Evolutionary conservation across 345 rosid genomes (phyloP).

Genomic region (Sonneratia caseolaris): DNA sequence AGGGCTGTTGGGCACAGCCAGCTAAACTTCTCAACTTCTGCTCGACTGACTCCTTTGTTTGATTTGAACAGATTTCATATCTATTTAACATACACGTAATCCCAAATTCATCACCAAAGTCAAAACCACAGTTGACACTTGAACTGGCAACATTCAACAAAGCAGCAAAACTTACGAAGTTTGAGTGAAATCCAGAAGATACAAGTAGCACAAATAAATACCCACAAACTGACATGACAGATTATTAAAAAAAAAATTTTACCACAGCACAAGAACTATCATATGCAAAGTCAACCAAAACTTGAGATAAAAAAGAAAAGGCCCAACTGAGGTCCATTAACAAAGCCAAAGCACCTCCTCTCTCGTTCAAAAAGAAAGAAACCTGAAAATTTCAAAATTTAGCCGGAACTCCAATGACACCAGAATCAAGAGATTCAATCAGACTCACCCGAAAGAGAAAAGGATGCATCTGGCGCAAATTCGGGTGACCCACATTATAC

Average conservation of each 20-base stretch:
- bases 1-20: not conserved
- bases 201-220: not conserved
- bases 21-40: not conserved
- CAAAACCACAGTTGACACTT: not conserved
- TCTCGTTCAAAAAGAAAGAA: not conserved
- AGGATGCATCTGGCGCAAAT: constrained; percentile 61
- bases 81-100: not conserved
- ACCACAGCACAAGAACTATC: not conserved
- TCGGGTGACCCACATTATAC: constrained; percentile 91
- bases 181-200: not conserved
- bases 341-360: too few relatives aligned
- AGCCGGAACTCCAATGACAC: not conserved
- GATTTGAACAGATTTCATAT: not conserved
- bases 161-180: not conserved
- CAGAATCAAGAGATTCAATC: not conserved
- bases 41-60: not conserved
- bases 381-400: not conserved
- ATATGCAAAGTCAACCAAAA: not conserved
- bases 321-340: not conserved
- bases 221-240: not conserved
- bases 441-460: constrained; percentile 76
- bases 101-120: not conserved
- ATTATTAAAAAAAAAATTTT: not conserved
- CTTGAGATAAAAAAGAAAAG: not conserved
- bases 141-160: not conserved